phyloP scores from a whole-genome alignment of 306 rosid species.

The Citrullus colocynthis region DNA sequence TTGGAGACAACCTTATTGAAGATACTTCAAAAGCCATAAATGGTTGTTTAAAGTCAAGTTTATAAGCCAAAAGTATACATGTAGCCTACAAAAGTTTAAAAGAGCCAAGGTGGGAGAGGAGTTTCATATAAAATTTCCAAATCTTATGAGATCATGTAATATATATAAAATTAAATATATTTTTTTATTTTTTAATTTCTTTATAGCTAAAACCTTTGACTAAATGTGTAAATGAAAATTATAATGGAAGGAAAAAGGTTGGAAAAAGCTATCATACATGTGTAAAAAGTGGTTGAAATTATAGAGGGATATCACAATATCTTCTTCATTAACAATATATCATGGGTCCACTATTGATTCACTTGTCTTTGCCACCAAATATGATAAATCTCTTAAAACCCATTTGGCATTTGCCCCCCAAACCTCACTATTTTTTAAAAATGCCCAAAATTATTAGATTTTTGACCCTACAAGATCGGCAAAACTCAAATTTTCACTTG shows the following conservation, averaged over 20 bases:
- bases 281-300: constrained; percentile 1
- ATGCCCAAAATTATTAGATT: background rate
- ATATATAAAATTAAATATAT: background rate
- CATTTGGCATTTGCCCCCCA: background rate
- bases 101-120: background rate
- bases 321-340: constrained; percentile 2
- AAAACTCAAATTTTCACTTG: background rate
- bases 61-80: background rate
- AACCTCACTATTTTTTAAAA: background rate
- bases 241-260: background rate
- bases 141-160: background rate
- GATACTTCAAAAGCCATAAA: background rate
- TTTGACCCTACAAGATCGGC: background rate
- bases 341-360: background rate
- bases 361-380: constrained; percentile 2
- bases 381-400: background rate
- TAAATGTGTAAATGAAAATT: background rate
- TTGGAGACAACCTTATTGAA: background rate
- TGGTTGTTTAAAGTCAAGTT: background rate
- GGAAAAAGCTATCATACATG: background rate
- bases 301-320: background rate
- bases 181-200: background rate
- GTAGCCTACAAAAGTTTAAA: background rate
- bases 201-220: background rate
- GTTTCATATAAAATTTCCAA: background rate